phyloP scores from a whole-genome alignment of 768 basidiomycete genomes.

The Lactarius trivialis region DNA sequence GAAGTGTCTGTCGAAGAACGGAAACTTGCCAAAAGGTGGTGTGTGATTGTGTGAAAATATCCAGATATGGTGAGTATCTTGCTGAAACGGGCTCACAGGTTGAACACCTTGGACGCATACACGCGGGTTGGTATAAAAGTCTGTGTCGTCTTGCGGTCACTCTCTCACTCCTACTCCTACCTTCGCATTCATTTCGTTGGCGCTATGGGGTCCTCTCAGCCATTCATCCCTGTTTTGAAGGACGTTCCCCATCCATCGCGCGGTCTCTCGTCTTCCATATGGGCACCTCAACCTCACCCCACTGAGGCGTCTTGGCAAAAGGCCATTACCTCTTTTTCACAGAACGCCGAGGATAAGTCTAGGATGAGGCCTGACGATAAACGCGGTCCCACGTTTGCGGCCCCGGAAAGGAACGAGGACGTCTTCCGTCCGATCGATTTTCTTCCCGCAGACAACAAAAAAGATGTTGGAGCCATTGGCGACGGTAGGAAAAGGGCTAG shows the following conservation, averaged over 20 bases:
- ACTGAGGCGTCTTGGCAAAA: conserved; percentile 63
- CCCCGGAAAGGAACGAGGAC: conserved; percentile 46
- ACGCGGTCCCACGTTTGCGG: conserved; percentile 27
- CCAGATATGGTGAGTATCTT: conserved; percentile 17
- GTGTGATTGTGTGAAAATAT: conserved; percentile 21
- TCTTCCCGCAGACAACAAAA: conserved; percentile 36
- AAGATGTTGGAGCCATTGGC: conserved; percentile 64
- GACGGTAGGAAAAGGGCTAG: conserved; percentile 65
- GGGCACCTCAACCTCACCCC: conserved; percentile 76
- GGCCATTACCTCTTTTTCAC: conserved; percentile 49
- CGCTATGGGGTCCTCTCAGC: conserved; percentile 21
- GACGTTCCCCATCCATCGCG: conserved; percentile 20
- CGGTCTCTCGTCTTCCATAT: conserved; percentile 47
- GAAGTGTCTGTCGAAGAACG: conserved; percentile 21
- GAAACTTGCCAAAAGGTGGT: conserved; percentile 15
- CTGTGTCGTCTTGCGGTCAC: conserved; percentile 9
- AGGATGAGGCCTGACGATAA: conserved; percentile 24
- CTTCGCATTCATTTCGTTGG: neutral
- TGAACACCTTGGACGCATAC: conserved; percentile 10
- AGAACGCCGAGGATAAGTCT: conserved; percentile 36
- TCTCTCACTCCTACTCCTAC: conserved; percentile 16
- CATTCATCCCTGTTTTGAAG: conserved; percentile 19
- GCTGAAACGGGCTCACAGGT: conserved; percentile 6
- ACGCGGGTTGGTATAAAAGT: conserved; percentile 20
- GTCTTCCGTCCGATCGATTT: conserved; percentile 54